Base-by-base conservation (phyloP, 306 rosid species). In the Lupinus albus region DNA sequence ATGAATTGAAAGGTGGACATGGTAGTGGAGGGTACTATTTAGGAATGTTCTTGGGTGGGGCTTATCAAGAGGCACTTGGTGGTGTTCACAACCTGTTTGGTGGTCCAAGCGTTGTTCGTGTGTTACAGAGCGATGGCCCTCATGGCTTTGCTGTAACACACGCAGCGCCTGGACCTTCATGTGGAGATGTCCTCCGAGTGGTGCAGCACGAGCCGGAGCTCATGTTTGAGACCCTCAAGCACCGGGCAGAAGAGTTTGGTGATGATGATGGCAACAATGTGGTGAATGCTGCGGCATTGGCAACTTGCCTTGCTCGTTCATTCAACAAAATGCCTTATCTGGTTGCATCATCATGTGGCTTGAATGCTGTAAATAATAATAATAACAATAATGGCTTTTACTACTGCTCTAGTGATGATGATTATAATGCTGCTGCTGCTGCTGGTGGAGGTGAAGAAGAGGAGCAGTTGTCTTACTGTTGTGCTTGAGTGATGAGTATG, bases 1-100 rank as follows among this genome's bases (percentile, higher is more conserved):
- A 94, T 53, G 99, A 90, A 32, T 2, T 88, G 74, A 88, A 75
- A 51, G 78, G 80, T 0, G 77, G 45, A 12, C 45, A 39, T 9
- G 45, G 45, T 39, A 9, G 81, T 42, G 67, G 67, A 5, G 67
- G 78, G 64, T 93, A 94, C 85, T 94, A 84, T 68, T 66, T 94
- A 66, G 99, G 97, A 75, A 94, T 94, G 99, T 94, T 94, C 83
- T 79, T 94, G 82, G 99, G 97, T 4, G 99, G 99, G 85, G 97
- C 99, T 62, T 94, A 94, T 53, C 87, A 94, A 96, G 99, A 94
- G 91, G 97, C 99, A n/a, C 92, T 94, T 18, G 99, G 99, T 3
- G 99, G 99, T 15, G 28, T 90, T 64, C 99, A 94, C 82, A 94
- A 94, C 83, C 81, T 94, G 72, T 90, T 94, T 14, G 95, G 95